These are phyloP conservation scores for Phylloporus sp. DNA, from an alignment of 768 basidiomycete species.

Conservation along the genomic window DNA sequence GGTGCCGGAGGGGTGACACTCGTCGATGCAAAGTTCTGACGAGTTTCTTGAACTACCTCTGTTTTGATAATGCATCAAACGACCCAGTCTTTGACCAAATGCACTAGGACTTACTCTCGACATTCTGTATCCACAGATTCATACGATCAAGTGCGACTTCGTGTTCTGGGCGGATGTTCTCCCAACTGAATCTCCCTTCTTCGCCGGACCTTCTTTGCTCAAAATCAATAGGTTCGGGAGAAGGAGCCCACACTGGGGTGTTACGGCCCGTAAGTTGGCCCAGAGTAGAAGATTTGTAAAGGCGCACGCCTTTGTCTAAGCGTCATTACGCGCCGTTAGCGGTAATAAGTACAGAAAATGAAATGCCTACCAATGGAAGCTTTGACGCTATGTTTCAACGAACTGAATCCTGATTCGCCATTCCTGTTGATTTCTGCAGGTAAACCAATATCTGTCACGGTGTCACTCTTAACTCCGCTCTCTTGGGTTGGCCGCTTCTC, in stretches of 20 bases:
- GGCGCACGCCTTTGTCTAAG: slow-evolving; percentile 61
- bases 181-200: slow-evolving; percentile 33
- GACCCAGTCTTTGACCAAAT: background rate
- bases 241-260: slow-evolving; percentile 28
- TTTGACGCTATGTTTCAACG: slow-evolving; percentile 68
- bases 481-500: slow-evolving; percentile 9
- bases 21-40: slow-evolving; percentile 64
- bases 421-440: slow-evolving; percentile 23
- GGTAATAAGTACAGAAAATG: background rate
- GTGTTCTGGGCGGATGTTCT: slow-evolving; percentile 30
- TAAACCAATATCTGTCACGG: slow-evolving; percentile 22
- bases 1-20: slow-evolving; percentile 51
- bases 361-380: slow-evolving; percentile 61
- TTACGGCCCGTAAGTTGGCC: slow-evolving; percentile 35
- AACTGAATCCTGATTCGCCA: slow-evolving; percentile 39
- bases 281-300: slow-evolving; percentile 64
- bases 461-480: slow-evolving; percentile 5
- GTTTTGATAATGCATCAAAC: slow-evolving; percentile 9
- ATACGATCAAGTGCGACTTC: slow-evolving; percentile 54
- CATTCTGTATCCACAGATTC: slow-evolving; percentile 78
- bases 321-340: background rate
- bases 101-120: slow-evolving; percentile 61
- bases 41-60: slow-evolving; percentile 82
- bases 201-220: slow-evolving; percentile 31
- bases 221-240: slow-evolving; percentile 31